Evolutionary conservation across 441 rosid genomes (phyloP), one percentile per base, ranked within the genome.

Genomic region (Sinapis alba): DNA sequence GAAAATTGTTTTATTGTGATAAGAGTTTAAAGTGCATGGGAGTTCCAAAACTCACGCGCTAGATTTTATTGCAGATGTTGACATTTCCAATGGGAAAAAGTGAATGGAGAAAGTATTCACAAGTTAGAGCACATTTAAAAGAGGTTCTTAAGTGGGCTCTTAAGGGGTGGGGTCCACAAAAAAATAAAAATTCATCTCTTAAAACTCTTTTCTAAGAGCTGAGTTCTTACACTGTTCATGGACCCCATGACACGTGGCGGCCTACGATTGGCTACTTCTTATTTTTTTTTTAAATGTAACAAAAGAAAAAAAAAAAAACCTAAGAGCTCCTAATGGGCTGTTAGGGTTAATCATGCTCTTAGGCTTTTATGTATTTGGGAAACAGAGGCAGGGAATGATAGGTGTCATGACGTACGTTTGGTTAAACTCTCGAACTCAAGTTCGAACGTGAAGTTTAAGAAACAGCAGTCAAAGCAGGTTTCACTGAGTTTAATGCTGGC

Each of bases 51-150:
- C 54, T 18, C 21, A 50, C 54, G 54, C 54, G 54, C 54, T 69
- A 43, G 36, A 56, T 62, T 75, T 60, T 65, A 65, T 60, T 65
- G 81, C 56, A 32, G 78, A 78, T 78, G 78, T 72, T 71, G 81
- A 78, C 81, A 38, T 57, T 64, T 64, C 71, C 67, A 16, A 45
- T 28, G 34, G 62, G 15, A 24, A 4, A 50, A 57, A 57, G 61
- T 36, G 23, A 57, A 13, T 27, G 64, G 9, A 56, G 3, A 38
- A 51, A 47, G 62, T 36, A 75, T 61, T 50, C 60, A 62, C 41
- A 60, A 51, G 21, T 65, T 56, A 38, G 77, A n/a, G n/a, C n/a
- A n/a, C n/a, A n/a, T n/a, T n/a, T n/a, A n/a, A n/a, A n/a, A n/a
- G n/a, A n/a, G n/a, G n/a, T n/a, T n/a, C n/a, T n/a, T n/a, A n/a